Percentiles rank a stretch among this genome's conserved stretches.
phyloP scores from a whole-genome alignment of 1,284 basidiomycete species.

The Rhodotorula mucilaginosa region DNA sequence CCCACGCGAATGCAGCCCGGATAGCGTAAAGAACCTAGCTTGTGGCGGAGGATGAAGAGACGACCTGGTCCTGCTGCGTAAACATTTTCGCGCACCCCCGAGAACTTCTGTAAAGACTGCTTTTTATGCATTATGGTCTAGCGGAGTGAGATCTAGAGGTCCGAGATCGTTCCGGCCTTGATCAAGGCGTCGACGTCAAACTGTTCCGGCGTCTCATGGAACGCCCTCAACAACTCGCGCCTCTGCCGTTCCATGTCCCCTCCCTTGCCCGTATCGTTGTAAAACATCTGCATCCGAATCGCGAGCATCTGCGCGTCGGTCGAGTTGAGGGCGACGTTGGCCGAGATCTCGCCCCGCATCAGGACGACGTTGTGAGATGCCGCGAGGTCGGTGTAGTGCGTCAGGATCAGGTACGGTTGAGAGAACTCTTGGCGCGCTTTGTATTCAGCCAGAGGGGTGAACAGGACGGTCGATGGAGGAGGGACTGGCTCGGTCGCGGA shows the following conservation, averaged over 20 bases:
- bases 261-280: slow-evolving; percentile 52
- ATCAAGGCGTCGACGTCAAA: slow-evolving; percentile 71
- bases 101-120: too few species aligned
- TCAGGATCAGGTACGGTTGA: slow-evolving; percentile 84
- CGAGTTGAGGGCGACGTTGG: slow-evolving; percentile 60
- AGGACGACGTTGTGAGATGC: slow-evolving; percentile 77
- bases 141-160: background rate
- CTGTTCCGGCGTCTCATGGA: slow-evolving; percentile 68
- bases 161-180: slow-evolving; percentile 28
- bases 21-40: too few species aligned
- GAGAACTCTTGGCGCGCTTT: slow-evolving; percentile 82
- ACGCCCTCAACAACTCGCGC: slow-evolving; percentile 59
- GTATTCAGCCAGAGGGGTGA: slow-evolving; percentile 93
- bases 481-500: slow-evolving; percentile 42
- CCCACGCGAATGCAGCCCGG: too few species aligned
- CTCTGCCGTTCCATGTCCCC: slow-evolving; percentile 47
- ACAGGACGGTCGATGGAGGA: slow-evolving; percentile 63
- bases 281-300: slow-evolving; percentile 76
- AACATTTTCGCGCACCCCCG: too few species aligned
- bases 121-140: background rate
- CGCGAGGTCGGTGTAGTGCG: slow-evolving; percentile 86
- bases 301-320: slow-evolving; percentile 77
- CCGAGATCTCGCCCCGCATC: slow-evolving; percentile 87
- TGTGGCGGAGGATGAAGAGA: too few species aligned
- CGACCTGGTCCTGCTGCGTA: too few species aligned